Evolutionary conservation across 306 rosid species (phyloP).

Genomic region (Nissolia schottii): DNA sequence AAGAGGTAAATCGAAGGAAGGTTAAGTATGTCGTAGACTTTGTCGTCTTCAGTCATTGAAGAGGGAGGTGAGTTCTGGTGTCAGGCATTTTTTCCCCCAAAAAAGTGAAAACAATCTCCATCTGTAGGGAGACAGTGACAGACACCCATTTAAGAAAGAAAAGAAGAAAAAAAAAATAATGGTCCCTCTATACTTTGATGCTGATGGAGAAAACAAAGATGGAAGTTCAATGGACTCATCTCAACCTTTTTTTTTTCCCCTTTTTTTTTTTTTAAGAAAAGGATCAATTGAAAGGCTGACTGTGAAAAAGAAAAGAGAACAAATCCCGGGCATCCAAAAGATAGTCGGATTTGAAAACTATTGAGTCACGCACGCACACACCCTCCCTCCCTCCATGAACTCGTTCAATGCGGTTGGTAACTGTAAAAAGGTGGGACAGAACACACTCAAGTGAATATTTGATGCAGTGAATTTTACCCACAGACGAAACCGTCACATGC

Average conservation of each 20-base stretch:
- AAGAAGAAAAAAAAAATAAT: too few relatives aligned
- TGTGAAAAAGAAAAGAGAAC: background rate
- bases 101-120: constrained; percentile 48
- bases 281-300: constrained; percentile 29
- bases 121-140: constrained; percentile 56
- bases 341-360: constrained; percentile 30
- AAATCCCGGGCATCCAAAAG: constrained; percentile 33
- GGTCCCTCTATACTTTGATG: constrained; percentile 41
- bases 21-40: constrained; percentile 18
- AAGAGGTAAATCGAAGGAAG: constrained; percentile 34
- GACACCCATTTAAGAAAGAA: constrained; percentile 50
- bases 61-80: constrained; percentile 30
- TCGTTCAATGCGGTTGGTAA: constrained; percentile 21
- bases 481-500: constrained; percentile 23
- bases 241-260: constrained; percentile 22
- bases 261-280: too few relatives aligned
- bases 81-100: constrained; percentile 9
- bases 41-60: constrained; percentile 31
- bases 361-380: constrained; percentile 14
- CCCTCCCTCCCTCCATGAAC: constrained; percentile 24
- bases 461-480: constrained; percentile 28
- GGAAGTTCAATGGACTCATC: constrained; percentile 30
- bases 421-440: background rate
- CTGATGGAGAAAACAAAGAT: constrained; percentile 21
- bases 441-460: too few relatives aligned